Percentiles rank a stretch among this genome's conserved stretches.
phyloP scores from a whole-genome alignment of 371 early-diverging fungal genomes.

The Umbelopsis sp. region DNA sequence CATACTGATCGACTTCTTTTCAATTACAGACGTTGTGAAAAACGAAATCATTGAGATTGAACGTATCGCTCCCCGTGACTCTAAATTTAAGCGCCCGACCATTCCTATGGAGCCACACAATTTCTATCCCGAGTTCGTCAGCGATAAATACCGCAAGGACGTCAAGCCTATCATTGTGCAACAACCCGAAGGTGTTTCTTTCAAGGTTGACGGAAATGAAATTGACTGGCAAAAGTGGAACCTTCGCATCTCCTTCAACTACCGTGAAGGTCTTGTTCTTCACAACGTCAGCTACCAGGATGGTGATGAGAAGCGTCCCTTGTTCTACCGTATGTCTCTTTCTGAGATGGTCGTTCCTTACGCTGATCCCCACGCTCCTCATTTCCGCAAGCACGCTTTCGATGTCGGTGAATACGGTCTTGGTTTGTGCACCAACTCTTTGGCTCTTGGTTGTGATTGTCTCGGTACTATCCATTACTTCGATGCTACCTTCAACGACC shows the following conservation, averaged over 20 bases:
- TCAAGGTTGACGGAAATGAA: constrained; percentile 51
- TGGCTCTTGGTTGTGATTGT: constrained; percentile 58
- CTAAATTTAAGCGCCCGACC: constrained; percentile 51
- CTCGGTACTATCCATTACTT: constrained; percentile 60
- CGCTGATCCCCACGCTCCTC: constrained; percentile 51
- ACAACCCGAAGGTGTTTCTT: constrained; percentile 59
- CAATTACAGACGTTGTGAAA: constrained; percentile 35
- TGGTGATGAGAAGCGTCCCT: constrained; percentile 46
- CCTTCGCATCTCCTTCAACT: constrained; percentile 59
- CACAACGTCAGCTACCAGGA: constrained; percentile 57
- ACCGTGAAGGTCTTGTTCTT: constrained; percentile 59
- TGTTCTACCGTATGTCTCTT: constrained; percentile 54
- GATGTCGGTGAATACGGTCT: constrained; percentile 53
- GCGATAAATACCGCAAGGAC: constrained; percentile 52
- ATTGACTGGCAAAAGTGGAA: constrained; percentile 66
- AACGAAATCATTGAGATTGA: constrained; percentile 54
- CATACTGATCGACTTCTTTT: background rate
- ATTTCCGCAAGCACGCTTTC: constrained; percentile 55
- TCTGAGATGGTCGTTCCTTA: constrained; percentile 64
- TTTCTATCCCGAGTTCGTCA: constrained; percentile 55
- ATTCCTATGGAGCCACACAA: constrained; percentile 51
- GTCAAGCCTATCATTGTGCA: constrained; percentile 57
- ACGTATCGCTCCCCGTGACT: constrained; percentile 47
- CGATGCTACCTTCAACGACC: constrained; percentile 56
- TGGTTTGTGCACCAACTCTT: constrained; percentile 55